phyloP scores from a whole-genome alignment of 176 grass and related monocot genomes.

The Phragmites australis region DNA sequence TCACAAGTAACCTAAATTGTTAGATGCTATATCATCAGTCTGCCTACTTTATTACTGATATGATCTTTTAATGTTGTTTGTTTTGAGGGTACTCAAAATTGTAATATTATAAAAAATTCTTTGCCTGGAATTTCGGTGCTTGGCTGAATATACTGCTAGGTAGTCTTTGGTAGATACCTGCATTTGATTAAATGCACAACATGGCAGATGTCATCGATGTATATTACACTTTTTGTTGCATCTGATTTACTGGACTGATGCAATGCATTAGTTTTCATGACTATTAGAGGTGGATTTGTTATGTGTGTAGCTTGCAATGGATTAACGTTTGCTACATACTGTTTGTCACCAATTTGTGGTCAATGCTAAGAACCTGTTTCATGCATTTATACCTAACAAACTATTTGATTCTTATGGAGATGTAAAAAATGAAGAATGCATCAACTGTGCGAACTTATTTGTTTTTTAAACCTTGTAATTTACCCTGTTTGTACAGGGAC shows the following conservation, averaged over 20 bases:
- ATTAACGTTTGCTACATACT: neutral
- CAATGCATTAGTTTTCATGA: neutral
- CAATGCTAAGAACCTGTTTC: neutral
- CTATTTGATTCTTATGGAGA: constrained; percentile 16
- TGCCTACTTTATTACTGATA: neutral
- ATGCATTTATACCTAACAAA: neutral
- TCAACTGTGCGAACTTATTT: neutral
- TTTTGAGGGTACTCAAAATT: neutral
- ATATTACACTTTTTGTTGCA: neutral
- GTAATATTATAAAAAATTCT: neutral
- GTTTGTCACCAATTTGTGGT: neutral
- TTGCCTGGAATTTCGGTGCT: neutral
- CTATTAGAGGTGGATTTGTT: neutral
- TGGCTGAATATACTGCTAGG: neutral
- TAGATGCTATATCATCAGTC: neutral
- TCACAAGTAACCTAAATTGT: neutral
- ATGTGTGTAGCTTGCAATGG: neutral
- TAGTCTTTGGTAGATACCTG: neutral
- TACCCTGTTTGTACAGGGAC: constrained; percentile 48
- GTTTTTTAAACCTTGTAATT: constrained; percentile 3
- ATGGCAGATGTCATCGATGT: neutral
- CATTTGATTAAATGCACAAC: neutral
- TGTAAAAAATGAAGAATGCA: neutral
- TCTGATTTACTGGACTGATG: neutral
- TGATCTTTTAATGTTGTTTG: neutral